phyloP scores from a whole-genome alignment of 139 green algal species.

The Spirogloea muscicola region DNA sequence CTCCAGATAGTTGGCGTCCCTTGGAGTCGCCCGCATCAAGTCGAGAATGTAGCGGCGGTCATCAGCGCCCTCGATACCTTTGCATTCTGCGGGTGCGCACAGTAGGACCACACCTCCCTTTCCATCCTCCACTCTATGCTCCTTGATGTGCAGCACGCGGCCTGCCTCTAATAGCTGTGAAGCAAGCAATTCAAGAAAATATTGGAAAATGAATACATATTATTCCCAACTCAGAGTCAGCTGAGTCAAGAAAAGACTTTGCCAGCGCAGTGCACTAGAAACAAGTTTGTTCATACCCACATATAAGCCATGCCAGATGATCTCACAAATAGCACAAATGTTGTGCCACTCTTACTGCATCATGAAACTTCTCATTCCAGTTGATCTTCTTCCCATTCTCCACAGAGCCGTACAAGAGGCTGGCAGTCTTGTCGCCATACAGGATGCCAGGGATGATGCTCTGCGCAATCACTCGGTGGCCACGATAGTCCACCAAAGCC shows the following conservation, averaged over 20 bases:
- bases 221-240: no score
- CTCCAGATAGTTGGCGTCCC: constrained; percentile 41
- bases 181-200: no score
- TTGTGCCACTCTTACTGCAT: no score
- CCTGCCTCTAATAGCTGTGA: constrained; percentile 26
- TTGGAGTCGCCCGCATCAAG: constrained; percentile 33
- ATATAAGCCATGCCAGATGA: no score
- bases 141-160: constrained; percentile 35
- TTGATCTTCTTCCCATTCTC: constrained; percentile 41
- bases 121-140: constrained; percentile 41
- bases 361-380: constrained; percentile 44
- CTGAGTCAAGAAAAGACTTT: no score
- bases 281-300: no score
- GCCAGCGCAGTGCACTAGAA: no score
- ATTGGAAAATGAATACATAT: no score
- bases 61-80: constrained; percentile 1
- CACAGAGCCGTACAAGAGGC: constrained; percentile 42
- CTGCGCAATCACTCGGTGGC: constrained; percentile 42
- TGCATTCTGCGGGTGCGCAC: constrained; percentile 29
- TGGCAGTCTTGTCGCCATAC: constrained; percentile 39
- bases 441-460: constrained; percentile 47
- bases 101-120: constrained; percentile 28
- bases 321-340: no score
- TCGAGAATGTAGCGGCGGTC: constrained; percentile 43
- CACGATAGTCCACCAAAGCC: constrained; percentile 45